A percentile compares a stretch with the other conserved stretches of the same genome.
Evolutionary conservation across 371 early-diverging fungal species (phyloP).

Genomic region (Mycotypha africana): DNA sequence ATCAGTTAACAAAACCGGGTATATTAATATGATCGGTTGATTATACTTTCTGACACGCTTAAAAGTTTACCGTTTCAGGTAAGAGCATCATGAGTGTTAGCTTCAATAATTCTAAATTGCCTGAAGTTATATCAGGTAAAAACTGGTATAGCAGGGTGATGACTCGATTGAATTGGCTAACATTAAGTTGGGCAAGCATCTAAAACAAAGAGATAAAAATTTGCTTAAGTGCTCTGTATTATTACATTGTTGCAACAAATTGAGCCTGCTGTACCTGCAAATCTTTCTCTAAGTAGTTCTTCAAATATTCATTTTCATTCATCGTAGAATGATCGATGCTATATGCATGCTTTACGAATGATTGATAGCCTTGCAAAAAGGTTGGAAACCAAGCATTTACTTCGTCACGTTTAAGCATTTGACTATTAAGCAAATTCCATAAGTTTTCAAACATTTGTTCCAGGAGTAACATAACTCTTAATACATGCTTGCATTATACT

Average conservation of each 20-base stretch:
- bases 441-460: too few species aligned
- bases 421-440: too few species aligned
- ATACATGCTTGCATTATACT: too few species aligned
- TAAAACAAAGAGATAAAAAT: constrained; percentile 2
- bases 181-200: constrained; percentile 27
- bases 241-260: too few species aligned
- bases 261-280: constrained; percentile 15
- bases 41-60: neutral
- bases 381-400: constrained; percentile 20
- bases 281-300: constrained; percentile 20
- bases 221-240: too few species aligned
- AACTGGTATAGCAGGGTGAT: constrained; percentile 24
- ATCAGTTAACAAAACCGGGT: too few species aligned
- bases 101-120: constrained; percentile 18
- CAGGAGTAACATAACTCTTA: too few species aligned
- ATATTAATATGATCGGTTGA: neutral
- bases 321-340: constrained; percentile 1
- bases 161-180: constrained; percentile 14
- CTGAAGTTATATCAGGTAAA: constrained; percentile 13
- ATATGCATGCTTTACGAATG: constrained; percentile 9
- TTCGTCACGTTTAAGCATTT: too few species aligned
- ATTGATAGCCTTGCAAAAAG: constrained; percentile 8
- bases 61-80: constrained; percentile 26
- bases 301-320: constrained; percentile 4
- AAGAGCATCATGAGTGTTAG: constrained; percentile 18